These are phyloP conservation scores for Cercospora sojina DNA, from an alignment of 2,329 filamentous ascomycete genomes.

Conservation along the genomic window DNA sequence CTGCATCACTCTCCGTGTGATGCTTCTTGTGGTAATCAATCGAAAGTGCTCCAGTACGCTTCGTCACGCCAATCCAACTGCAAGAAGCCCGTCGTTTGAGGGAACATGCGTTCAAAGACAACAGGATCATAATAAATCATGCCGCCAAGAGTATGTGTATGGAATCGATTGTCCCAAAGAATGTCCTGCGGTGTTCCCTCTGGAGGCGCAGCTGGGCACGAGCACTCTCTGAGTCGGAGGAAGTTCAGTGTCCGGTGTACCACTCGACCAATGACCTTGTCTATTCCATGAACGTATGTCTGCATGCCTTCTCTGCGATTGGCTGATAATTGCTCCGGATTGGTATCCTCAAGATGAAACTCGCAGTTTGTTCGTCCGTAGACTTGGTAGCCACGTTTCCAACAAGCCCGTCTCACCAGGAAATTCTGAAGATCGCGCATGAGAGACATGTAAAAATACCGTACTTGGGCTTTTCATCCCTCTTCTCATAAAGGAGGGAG, in stretches of 20 bases:
- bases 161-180: not conserved
- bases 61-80: not conserved
- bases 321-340: not conserved
- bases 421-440: not conserved
- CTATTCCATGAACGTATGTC: not conserved
- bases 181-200: not conserved
- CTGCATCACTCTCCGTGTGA: not conserved
- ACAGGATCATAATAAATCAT: not conserved
- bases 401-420: not conserved
- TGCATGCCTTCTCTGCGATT: not conserved
- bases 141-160: not conserved
- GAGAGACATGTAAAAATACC: not conserved
- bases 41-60: not conserved
- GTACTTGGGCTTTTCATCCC: not conserved
- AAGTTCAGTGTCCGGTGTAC: not conserved
- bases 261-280: not conserved
- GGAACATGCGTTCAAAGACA: not conserved
- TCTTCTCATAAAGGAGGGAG: not conserved
- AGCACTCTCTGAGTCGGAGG: not conserved
- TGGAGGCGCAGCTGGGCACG: not conserved
- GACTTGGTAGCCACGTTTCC: not conserved
- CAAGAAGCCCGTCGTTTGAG: not conserved
- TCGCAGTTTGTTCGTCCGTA: not conserved
- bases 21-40: not conserved
- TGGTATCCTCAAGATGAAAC: not conserved